Base-by-base conservation (phyloP, 2,329 filamentous ascomycete genomes). In the Hyphodiscus sp. region DNA sequence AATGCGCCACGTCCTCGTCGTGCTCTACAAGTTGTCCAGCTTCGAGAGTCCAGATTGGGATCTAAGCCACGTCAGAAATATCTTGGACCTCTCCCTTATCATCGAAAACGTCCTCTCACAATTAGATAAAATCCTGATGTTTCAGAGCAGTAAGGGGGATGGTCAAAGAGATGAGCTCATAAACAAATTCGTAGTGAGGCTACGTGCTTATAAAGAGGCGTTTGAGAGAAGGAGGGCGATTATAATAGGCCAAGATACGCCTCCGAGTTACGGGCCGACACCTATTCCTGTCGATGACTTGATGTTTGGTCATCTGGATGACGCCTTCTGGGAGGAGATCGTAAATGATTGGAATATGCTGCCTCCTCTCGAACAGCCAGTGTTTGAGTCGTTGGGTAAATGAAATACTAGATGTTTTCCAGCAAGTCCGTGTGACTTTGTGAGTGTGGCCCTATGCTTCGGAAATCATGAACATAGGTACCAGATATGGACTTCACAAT, bases 21-120 rank as follows among this genome's bases (percentile, higher is more conserved):
- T 33, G 2, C 26, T 51, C 18, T 41, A 29, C n/a, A 51, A 51
- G 20, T n/a, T 51, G 20, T 51, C 49, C 3, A 45, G 20, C n/a
- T 51, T 51, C 16, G 49, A 51, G 30, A 44, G 49, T 20, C 41
- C 44, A 20, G 49, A 51, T 23, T 51, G 49, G 49, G 49, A 51
- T 23, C 42, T 38, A 18, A 29, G 20, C 13, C 41, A 51, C 18
- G 51, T 49, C 18, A 33, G 47, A 15, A 41, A 49, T 15, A 46
- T 45, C 18, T 26, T 49, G n/a, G 51, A 53, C 45, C 47, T 49
- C 20, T 48, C 47, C n/a, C 20, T 49, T 16, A 41, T 53, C 11
- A 45, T 53, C 13, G 51, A 53, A 33, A 41, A 26, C 15, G 45
- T 53, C 26, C 38, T 44, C 15, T 29, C 41, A 33, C 16, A 33